Percentiles rank a stretch among this genome's conserved stretches.
Evolutionary conservation across 495 filamentous ascomycete genomes (phyloP).

Genomic region (Penicillium antarcticum): DNA sequence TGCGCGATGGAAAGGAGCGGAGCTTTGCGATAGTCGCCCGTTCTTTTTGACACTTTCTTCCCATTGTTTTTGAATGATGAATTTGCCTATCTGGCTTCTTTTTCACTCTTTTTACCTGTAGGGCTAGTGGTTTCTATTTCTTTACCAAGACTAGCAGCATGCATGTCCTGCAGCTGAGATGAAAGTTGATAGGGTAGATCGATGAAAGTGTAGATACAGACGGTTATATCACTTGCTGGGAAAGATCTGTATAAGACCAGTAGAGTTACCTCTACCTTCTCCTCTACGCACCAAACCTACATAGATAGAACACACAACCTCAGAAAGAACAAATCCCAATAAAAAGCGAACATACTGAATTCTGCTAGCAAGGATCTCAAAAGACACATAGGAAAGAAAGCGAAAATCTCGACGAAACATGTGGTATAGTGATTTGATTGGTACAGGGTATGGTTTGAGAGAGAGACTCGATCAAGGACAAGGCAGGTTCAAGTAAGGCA

Average conservation of each 20-base stretch:
- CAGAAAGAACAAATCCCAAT: background rate
- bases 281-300: no score
- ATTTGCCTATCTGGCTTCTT: background rate
- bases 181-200: no score
- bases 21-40: no score
- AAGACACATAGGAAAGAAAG: conserved; percentile 7
- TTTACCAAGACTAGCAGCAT: no score
- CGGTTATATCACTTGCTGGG: no score
- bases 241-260: no score
- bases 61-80: background rate
- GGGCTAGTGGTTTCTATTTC: no score
- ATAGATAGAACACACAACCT: no score
- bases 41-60: background rate
- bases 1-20: background rate
- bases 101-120: background rate
- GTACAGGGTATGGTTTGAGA: conserved; percentile 26
- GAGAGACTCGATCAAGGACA: background rate
- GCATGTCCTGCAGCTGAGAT: no score
- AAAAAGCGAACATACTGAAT: conserved; percentile 1
- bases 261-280: no score
- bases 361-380: conserved; percentile 11
- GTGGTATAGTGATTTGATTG: conserved; percentile 34
- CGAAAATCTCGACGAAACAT: conserved; percentile 15
- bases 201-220: no score
- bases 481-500: background rate